Evolutionary conservation across 2,329 filamentous ascomycete genomes (phyloP).

Genomic region (Colletotrichum higginsianum): DNA sequence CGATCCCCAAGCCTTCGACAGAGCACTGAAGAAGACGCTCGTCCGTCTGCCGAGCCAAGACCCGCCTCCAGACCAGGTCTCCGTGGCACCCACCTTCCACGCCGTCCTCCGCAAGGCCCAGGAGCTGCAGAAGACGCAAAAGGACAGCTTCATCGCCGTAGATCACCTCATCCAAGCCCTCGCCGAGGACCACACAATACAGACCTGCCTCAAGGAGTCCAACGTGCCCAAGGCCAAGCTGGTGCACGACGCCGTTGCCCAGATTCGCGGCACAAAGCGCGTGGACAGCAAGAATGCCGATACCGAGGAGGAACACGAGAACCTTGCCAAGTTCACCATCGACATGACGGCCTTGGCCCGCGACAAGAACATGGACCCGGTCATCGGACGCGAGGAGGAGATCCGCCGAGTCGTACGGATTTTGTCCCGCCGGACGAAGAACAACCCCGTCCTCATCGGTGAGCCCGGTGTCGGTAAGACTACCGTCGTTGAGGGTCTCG

Average conservation of each 20-base stretch:
- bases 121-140: slow-evolving; percentile 96
- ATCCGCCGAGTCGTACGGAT: slow-evolving; percentile 94
- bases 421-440: slow-evolving; percentile 93
- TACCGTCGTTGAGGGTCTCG: slow-evolving; percentile 95
- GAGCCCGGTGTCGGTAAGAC: slow-evolving; percentile 99
- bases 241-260: slow-evolving; percentile 89
- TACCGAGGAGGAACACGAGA: slow-evolving; percentile 92
- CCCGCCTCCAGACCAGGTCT: slow-evolving; percentile 90
- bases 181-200: slow-evolving; percentile 82
- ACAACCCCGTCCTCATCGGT: slow-evolving; percentile 98
- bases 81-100: slow-evolving; percentile 85
- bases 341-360: slow-evolving; percentile 97
- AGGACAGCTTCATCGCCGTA: slow-evolving; percentile 93
- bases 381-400: slow-evolving; percentile 97
- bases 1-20: slow-evolving; percentile 89
- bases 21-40: slow-evolving; percentile 90
- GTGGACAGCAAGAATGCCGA: slow-evolving; percentile 98
- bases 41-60: slow-evolving; percentile 95
- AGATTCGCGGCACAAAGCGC: slow-evolving; percentile 91
- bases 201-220: slow-evolving; percentile 82
- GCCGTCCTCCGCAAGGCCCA: slow-evolving; percentile 87
- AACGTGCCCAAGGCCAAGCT: slow-evolving; percentile 94
- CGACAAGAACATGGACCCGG: slow-evolving; percentile 97
- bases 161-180: slow-evolving; percentile 93
- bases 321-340: slow-evolving; percentile 97